These are phyloP conservation scores for Emergomyces orientalis DNA, from an alignment of 2,329 filamentous ascomycete genomes.

Conservation along the genomic window DNA sequence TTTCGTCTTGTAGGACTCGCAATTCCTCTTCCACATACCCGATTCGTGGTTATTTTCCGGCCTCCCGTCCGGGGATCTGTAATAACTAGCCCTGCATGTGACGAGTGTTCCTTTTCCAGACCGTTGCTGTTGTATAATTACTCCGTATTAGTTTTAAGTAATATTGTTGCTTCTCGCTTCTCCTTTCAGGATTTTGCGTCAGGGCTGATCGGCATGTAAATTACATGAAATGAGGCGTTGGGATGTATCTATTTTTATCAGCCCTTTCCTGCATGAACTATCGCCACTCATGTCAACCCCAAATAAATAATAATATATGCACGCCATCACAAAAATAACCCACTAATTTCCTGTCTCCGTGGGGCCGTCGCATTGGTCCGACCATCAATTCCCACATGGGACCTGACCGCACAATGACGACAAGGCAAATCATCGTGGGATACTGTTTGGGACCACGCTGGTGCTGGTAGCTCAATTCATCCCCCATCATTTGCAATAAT, in stretches of 20 bases:
- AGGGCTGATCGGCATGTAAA: not conserved
- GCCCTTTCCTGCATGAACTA: not conserved
- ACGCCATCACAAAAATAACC: not conserved
- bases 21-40: not conserved
- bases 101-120: not conserved
- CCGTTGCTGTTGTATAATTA: not conserved
- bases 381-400: not conserved
- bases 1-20: not conserved
- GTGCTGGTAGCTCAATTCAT: no score
- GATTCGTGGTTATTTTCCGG: conserved; percentile 6
- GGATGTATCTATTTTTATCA: conserved; percentile 1
- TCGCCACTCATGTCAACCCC: not conserved
- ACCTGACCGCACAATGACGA: not conserved
- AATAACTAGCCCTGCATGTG: not conserved
- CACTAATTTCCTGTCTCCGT: not conserved
- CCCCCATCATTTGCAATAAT: no score
- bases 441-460: no score
- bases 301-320: not conserved
- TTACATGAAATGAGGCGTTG: not conserved
- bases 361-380: not conserved
- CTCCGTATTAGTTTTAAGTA: not conserved
- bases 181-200: not conserved
- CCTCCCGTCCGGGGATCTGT: not conserved
- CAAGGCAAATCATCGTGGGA: not conserved
- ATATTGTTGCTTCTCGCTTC: not conserved